phyloP scores from a whole-genome alignment of 2,329 filamentous ascomycete species.

The Ramularia endophylla region DNA sequence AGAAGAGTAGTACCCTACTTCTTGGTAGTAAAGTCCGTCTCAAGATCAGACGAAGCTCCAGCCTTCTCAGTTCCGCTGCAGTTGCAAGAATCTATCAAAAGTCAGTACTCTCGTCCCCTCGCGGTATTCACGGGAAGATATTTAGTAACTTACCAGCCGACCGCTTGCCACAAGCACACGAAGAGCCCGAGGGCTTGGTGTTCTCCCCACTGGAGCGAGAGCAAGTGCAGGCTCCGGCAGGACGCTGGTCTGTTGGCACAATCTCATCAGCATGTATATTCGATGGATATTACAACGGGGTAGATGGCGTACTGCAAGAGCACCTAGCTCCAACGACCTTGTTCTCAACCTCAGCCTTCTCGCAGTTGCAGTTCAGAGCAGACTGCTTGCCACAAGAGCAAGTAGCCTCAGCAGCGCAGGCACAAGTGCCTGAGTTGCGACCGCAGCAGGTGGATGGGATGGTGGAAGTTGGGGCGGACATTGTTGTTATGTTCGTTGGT shows the following conservation, averaged over 20 bases:
- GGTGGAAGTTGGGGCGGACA: conserved; percentile 36
- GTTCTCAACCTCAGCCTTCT: conserved; percentile 72
- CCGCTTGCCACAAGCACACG: conserved; percentile 73
- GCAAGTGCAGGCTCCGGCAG: conserved; percentile 76
- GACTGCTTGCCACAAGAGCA: conserved; percentile 80
- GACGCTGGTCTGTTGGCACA: conserved; percentile 54
- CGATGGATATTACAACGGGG: too few relatives aligned
- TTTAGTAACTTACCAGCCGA: conserved; percentile 52
- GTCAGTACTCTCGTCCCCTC: neutral
- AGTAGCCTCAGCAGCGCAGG: conserved; percentile 40
- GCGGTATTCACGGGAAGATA: neutral
- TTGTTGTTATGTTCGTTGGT: conserved; percentile 16
- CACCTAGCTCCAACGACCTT: conserved; percentile 64
- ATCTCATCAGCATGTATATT: conserved; percentile 5
- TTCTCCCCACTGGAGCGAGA: conserved; percentile 68
- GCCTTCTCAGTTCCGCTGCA: conserved; percentile 9
- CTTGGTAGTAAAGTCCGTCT: conserved; percentile 16
- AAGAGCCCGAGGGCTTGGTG: conserved; percentile 47
- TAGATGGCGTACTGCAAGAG: conserved; percentile 73
- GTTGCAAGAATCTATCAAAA: conserved; percentile 10
- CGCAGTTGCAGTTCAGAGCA: conserved; percentile 81
- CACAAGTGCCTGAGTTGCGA: conserved; percentile 42
- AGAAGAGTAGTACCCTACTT: too few relatives aligned
- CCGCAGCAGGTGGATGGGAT: conserved; percentile 55
- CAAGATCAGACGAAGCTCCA: conserved; percentile 6